Percentiles rank a stretch among this genome's conserved stretches.
Conservation (phyloP, 1,284 basidiomycete genomes). For the Jaminaea rosea region DNA sequence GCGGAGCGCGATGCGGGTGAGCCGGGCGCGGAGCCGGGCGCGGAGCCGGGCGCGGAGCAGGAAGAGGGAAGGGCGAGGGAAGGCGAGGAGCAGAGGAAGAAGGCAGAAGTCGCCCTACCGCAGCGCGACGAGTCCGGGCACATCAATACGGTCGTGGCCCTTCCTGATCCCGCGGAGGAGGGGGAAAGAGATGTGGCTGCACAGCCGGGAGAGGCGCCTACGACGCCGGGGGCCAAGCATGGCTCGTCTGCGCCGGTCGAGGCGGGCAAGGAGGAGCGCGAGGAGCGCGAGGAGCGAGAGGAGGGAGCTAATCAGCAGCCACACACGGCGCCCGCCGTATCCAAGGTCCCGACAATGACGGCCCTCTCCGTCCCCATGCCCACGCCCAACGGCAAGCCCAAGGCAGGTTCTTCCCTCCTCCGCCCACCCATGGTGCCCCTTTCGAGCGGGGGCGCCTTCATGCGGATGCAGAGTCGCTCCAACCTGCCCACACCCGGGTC, state of each 20-base stretch:
- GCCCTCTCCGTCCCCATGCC: neutral
- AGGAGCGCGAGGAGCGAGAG: too few relatives aligned
- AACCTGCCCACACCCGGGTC: neutral
- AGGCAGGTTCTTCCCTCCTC: neutral
- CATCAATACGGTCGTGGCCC: neutral
- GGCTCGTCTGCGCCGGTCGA: too few relatives aligned
- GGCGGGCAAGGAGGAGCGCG: too few relatives aligned
- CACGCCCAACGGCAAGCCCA: too few relatives aligned
- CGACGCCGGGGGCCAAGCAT: too few relatives aligned
- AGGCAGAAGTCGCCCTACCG: neutral
- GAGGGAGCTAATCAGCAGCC: too few relatives aligned
- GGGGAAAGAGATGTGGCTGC: too few relatives aligned
- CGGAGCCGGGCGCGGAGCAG: neutral
- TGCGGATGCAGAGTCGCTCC: neutral
- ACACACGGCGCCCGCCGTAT: neutral
- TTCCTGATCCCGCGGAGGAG: neutral
- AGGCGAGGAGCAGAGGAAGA: neutral
- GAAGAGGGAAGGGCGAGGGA: neutral
- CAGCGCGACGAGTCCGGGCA: neutral
- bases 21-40: neutral
- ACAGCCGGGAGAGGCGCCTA: too few relatives aligned
- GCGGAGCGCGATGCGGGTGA: neutral
- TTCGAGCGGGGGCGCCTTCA: constrained; percentile 1
- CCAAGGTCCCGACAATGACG: neutral
- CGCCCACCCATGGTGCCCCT: neutral